phyloP scores from a whole-genome alignment of 2,329 filamentous ascomycete genomes.

The Tolypocladium inflatum region DNA sequence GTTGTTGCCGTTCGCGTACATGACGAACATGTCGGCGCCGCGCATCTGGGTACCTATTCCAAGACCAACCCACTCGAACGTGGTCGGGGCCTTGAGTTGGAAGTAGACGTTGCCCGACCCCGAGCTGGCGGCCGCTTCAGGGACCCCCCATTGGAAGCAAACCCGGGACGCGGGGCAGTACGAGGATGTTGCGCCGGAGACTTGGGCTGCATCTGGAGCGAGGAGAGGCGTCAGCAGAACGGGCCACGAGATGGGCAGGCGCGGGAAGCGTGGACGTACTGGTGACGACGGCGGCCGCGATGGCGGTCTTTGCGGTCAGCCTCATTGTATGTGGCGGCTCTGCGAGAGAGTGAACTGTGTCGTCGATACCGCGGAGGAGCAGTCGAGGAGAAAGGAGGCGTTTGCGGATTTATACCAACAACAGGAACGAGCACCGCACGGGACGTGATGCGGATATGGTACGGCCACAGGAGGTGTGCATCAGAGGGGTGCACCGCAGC shows the following conservation, averaged over 20 bases:
- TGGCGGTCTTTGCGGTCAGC: neutral
- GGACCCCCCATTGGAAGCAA: slow-evolving; percentile 48
- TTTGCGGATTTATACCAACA: neutral
- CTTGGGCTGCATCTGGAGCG: slow-evolving; percentile 10
- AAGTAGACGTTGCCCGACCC: slow-evolving; percentile 49
- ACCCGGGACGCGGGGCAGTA: slow-evolving; percentile 34
- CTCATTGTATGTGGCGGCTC: neutral
- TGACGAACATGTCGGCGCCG: slow-evolving; percentile 50
- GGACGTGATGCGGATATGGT: neutral
- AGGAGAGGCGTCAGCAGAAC: neutral
- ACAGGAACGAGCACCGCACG: neutral
- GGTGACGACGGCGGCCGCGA: slow-evolving; percentile 5
- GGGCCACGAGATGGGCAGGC: neutral
- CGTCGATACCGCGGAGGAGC: neutral
- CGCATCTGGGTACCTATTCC: slow-evolving; percentile 47
- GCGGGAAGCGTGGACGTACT: slow-evolving; percentile 6
- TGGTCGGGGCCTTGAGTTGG: slow-evolving; percentile 45
- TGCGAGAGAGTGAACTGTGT: neutral
- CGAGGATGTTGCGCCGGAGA: slow-evolving; percentile 16
- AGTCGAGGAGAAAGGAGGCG: neutral
- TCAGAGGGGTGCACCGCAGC: neutral
- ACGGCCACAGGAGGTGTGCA: neutral
- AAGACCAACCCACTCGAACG: slow-evolving; percentile 47
- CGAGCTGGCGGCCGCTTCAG: slow-evolving; percentile 34
- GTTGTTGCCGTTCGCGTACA: slow-evolving; percentile 47